Base-by-base conservation (phyloP, 2,329 filamentous ascomycete species). In the Epichloe aotearoae region DNA sequence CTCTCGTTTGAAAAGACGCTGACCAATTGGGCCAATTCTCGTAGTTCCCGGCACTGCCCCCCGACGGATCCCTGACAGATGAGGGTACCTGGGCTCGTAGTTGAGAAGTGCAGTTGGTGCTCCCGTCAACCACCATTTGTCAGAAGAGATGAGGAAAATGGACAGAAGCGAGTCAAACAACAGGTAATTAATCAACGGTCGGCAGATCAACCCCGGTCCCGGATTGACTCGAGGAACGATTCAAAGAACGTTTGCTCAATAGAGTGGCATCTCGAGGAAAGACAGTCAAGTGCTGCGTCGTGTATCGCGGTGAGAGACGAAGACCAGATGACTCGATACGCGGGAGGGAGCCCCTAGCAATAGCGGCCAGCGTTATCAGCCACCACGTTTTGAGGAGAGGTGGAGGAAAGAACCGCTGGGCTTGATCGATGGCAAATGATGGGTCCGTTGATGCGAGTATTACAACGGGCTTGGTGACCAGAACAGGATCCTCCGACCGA, bases 1-100 rank as follows among this genome's bases (percentile, higher is more conserved):
- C 20, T 10, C 41, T 45, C 34, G 41, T 50, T 50, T 40, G 39
- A n/a, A 40, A 2, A 5, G 38, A 47, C 26, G 38, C 26, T 42
- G 40, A 41, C 47, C 47, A 49, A 43, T 43, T 43, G 40, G 39
- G 33, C 47, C n/a, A 43, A 49, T 49, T 49, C 10, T 38, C 14
- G 14, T 34, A 37, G 40, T 23, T 34, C n/a, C 34, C 17, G 26
- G 30, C 5, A 10, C 17, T 12, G 42, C 0, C 23, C 23, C 23
- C 34, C n/a, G 36, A 12, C 26, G 36, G 48, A 23, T 50, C 36
- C n/a, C 48, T 34, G 40, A 49, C 14, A 12, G 37, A 37, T 17
- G 19, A 3, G 19, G n/a, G 8, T n/a, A 6, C 2, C n/a, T 17
- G 11, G 43, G 34, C 11, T 30, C 3, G 26, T 30, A 30, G 26